These are phyloP conservation scores for Acephala macrosclerotiorum DNA, from an alignment of 2,329 filamentous ascomycete genomes.

Conservation along the genomic window DNA sequence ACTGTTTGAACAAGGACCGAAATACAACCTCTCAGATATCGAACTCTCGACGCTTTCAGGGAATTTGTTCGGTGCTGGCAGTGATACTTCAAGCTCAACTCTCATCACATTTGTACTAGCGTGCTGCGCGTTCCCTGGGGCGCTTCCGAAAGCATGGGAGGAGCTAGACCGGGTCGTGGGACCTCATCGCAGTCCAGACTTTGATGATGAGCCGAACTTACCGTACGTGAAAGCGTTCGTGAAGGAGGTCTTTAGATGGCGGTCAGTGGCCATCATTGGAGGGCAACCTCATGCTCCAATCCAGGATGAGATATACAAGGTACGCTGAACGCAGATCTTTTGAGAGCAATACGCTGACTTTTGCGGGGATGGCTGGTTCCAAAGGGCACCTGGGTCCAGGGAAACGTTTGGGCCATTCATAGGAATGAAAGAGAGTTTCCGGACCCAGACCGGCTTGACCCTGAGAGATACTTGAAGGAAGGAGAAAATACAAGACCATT, in stretches of 20 bases:
- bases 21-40: slow-evolving; percentile 21
- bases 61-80: slow-evolving; percentile 50
- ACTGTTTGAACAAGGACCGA: slow-evolving; percentile 20
- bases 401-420: slow-evolving; percentile 25
- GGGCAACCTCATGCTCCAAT: slow-evolving; percentile 61
- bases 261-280: slow-evolving; percentile 52
- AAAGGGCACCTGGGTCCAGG: slow-evolving; percentile 46
- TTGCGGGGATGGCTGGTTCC: slow-evolving; percentile 24
- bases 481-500: slow-evolving; percentile 48
- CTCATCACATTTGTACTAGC: slow-evolving; percentile 47
- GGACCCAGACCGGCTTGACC: slow-evolving; percentile 52
- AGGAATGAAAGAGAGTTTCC: slow-evolving; percentile 43
- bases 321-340: not conserved
- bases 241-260: slow-evolving; percentile 54
- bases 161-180: slow-evolving; percentile 58
- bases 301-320: slow-evolving; percentile 61
- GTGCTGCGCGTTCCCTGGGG: slow-evolving; percentile 41
- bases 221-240: slow-evolving; percentile 53
- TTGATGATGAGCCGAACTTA: slow-evolving; percentile 52
- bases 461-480: slow-evolving; percentile 50
- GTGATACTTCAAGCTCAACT: slow-evolving; percentile 45
- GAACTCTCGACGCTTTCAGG: slow-evolving; percentile 38
- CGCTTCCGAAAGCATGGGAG: slow-evolving; percentile 40
- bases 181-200: slow-evolving; percentile 51
- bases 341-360: not conserved